Base-by-base conservation (phyloP, 179 eudicot genomes). In the Drosera spatulata region DNA sequence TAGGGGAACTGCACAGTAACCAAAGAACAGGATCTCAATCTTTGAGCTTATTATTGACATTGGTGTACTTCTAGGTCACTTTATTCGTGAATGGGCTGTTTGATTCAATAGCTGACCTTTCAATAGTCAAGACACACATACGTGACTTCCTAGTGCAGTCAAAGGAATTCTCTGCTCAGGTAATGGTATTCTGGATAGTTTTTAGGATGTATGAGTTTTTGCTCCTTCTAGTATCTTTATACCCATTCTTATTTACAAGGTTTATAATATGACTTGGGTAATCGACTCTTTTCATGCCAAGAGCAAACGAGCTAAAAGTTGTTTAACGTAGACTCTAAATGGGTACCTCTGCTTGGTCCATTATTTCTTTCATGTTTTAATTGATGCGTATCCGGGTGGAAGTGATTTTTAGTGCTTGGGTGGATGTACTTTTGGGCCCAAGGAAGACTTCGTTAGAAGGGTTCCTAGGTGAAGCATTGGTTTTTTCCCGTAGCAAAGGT, bases 141-240 rank as follows among this genome's bases (percentile, higher is more conserved):
- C 70, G 97, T 66, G 99, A 93, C 71, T 93, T 93, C 68, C 88
- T 93, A 60, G 88, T 93, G 61, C 99, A 90, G 69, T 93, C 99
- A 15, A 93, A 93, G 74, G 99, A 86, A 70, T 93, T 93, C 62
- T 89, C 99, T 42, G 94, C 94, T 43, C 99, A 93, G 97, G 99
- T 93, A 73, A 63, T 56, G 37, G 33, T 22, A 22, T 49, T 46
- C 43, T 14, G n/a, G 38, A 12, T 50, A 50, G 53, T 50, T 50
- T 22, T 22, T 22, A 22, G 33, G 53, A 6, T 50, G 53, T 10
- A 10, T 50, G 13, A 2, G 10, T 50, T 10, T 50, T 7, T 6
- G 10, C 8, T 10, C 1, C 4, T 50, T 50, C 11, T 6, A 7
- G 13, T 50, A 14, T 50, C 2, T 2, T 50, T 12, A 10, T 7